Evolutionary conservation across 768 basidiomycete species (phyloP), one percentile per base, ranked within the genome.

Genomic region (Boletus pseudo-olivaceus): DNA sequence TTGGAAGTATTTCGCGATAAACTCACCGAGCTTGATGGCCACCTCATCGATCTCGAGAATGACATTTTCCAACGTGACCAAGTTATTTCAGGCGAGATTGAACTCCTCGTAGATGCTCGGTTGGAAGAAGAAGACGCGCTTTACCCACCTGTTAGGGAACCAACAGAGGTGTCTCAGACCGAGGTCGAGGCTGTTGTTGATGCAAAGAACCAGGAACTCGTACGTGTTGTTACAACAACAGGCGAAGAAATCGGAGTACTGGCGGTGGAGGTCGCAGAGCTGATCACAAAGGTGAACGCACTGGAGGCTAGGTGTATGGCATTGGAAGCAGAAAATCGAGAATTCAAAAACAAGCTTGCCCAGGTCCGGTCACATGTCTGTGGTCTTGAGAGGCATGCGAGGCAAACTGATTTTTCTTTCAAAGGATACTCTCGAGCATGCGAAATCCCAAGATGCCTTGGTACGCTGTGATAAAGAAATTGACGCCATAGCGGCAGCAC

Each of bases 21-120:
- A n/a, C 54, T 77, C 51, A 33, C 45, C 26, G 47, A 49, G 4
- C 63, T 76, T 7, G 66, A 68, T 12, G 48, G 53, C 41, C 65
- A 68, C 15, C 51, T 77, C 34, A 4, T 55, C 26, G 70, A 73
- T 19, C 60, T 77, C 26, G 63, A 73, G 55, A 75, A 76, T 50
- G 68, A 72, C 42, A 57, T 76, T 20, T 60, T 55, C 4, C 75
- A 76, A 56, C 70, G 68, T 50, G 64, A 75, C 49, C 38, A 45
- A 26, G 53, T 66, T 33, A 17, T 75, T 32, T 58, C 63, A 5
- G 61, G 64, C 19, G 62, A 72, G 51, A 62, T 75, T 27, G 67
- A 72, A n/a, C 56, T 62, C 53, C 55, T 56, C 32, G 58, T 75
- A 34, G 61, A 64, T 15, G 61, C 62, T 37, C 67, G 68, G 45